Conservation (phyloP, 192 early-diverging fungal species). For the Backusella australiensis region DNA sequence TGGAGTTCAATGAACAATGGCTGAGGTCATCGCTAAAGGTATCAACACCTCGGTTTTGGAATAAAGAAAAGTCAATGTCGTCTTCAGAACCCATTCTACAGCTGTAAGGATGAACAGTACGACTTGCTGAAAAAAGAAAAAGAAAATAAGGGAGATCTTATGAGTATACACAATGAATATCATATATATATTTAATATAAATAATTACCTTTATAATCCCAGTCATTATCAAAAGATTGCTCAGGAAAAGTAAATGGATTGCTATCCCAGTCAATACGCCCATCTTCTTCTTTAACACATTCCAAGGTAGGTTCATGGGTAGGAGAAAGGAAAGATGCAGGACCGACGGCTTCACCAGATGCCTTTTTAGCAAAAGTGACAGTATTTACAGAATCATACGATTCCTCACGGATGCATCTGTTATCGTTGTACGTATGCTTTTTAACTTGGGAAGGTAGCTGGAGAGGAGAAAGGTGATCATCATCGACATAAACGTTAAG, state of each 20-base stretch:
- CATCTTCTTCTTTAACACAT: slow-evolving; percentile 5
- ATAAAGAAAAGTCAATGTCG: not conserved
- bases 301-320: not conserved
- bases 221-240: not conserved
- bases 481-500: slow-evolving; percentile 7
- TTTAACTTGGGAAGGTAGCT: slow-evolving; percentile 20
- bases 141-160: not conserved
- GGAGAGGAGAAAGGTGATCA: slow-evolving; percentile 19
- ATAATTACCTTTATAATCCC: not conserved
- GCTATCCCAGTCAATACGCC: slow-evolving; percentile 12
- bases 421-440: not conserved
- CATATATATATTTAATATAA: not conserved
- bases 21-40: slow-evolving; percentile 6
- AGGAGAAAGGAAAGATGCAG: slow-evolving; percentile 11
- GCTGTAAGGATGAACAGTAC: slow-evolving; percentile 2
- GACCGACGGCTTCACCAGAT: not conserved
- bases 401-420: slow-evolving; percentile 13
- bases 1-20: not conserved
- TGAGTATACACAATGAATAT: not conserved
- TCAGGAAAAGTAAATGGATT: slow-evolving; percentile 3
- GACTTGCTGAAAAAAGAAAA: not conserved
- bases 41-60: not conserved
- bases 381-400: slow-evolving; percentile 19
- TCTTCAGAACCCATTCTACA: slow-evolving; percentile 4
- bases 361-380: not conserved